Percentiles rank a stretch among this genome's conserved stretches.
Conservation (phyloP, 2,329 filamentous ascomycete genomes). For the Aspergillus quadricinctus region DNA sequence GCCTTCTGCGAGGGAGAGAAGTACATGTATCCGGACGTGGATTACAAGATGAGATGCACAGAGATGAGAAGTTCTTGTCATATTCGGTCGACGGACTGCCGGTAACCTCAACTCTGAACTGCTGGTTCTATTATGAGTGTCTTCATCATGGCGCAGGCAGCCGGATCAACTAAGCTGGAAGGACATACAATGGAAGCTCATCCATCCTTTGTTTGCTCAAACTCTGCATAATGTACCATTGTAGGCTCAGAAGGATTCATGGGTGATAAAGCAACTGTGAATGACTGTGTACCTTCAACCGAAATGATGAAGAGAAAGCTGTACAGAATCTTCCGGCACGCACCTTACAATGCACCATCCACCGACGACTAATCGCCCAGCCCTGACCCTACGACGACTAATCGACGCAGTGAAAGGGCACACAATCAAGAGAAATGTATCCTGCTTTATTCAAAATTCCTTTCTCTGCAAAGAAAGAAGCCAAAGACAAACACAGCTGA, state of each 20-base stretch:
- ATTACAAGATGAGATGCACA: too few species aligned
- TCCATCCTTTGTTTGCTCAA: background rate
- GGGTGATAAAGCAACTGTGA: background rate
- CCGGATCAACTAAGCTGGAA: too few species aligned
- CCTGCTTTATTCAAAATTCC: background rate
- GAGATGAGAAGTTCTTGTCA: too few species aligned
- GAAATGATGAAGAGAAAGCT: background rate
- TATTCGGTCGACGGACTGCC: too few species aligned
- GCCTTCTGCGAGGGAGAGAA: constrained; percentile 36
- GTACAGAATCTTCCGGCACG: background rate
- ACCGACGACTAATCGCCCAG: background rate
- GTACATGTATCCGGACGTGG: constrained; percentile 30
- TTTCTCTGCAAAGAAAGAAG: background rate
- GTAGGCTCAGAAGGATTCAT: too few species aligned
- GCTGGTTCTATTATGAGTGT: too few species aligned
- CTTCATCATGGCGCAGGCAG: background rate
- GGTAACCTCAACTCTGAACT: too few species aligned
- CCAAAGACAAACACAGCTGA: background rate
- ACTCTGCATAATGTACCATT: background rate
- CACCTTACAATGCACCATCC: background rate
- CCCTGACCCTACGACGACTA: background rate
- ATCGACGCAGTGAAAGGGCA: background rate
- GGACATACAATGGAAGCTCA: background rate
- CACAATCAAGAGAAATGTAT: background rate
- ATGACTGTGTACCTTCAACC: background rate